Evolutionary conservation across 257 asterid species (phyloP).

Genomic region (Thymus quinquecostatus): DNA sequence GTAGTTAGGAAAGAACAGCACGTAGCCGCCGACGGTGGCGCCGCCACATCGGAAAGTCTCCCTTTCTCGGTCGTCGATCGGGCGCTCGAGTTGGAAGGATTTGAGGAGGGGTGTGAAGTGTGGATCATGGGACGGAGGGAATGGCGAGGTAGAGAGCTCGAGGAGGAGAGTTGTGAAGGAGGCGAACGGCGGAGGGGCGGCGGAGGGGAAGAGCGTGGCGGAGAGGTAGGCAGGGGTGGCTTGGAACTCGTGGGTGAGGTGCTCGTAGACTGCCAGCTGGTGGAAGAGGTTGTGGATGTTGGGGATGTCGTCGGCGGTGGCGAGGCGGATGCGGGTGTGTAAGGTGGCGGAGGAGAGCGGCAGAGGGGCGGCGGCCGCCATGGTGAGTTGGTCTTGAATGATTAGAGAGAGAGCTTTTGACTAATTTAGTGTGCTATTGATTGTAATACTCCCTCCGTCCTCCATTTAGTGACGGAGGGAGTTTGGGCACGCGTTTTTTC

Average conservation of each 20-base stretch:
- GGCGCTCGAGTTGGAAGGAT: slow-evolving; percentile 46
- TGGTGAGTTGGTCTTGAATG: too few species aligned
- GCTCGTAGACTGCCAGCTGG: slow-evolving; percentile 56
- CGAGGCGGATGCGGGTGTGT: slow-evolving; percentile 54
- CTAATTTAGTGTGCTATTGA: too few species aligned
- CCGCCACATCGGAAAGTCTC: slow-evolving; percentile 46
- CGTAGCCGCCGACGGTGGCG: slow-evolving; percentile 56
- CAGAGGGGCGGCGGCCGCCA: slow-evolving; percentile 23
- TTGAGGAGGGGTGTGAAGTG: slow-evolving; percentile 43
- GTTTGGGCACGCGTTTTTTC: too few species aligned
- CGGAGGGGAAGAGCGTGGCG: slow-evolving; percentile 54
- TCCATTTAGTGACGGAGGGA: too few species aligned
- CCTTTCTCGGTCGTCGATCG: slow-evolving; percentile 55
- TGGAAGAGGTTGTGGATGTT: slow-evolving; percentile 65
- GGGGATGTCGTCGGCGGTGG: slow-evolving; percentile 53
- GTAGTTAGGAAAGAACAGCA: slow-evolving; percentile 76
- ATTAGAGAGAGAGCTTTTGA: too few species aligned
- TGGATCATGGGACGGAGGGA: slow-evolving; percentile 30
- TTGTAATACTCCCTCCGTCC: too few species aligned
- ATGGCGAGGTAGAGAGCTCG: slow-evolving; percentile 50
- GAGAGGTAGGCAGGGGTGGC: slow-evolving; percentile 52
- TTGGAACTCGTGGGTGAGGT: slow-evolving; percentile 50
- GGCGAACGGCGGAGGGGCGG: slow-evolving; percentile 51
- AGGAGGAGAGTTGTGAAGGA: slow-evolving; percentile 57
- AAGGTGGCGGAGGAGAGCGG: slow-evolving; percentile 27